phyloP scores from a whole-genome alignment of 2,329 filamentous ascomycete species.

The Elsinoe arachidis region DNA sequence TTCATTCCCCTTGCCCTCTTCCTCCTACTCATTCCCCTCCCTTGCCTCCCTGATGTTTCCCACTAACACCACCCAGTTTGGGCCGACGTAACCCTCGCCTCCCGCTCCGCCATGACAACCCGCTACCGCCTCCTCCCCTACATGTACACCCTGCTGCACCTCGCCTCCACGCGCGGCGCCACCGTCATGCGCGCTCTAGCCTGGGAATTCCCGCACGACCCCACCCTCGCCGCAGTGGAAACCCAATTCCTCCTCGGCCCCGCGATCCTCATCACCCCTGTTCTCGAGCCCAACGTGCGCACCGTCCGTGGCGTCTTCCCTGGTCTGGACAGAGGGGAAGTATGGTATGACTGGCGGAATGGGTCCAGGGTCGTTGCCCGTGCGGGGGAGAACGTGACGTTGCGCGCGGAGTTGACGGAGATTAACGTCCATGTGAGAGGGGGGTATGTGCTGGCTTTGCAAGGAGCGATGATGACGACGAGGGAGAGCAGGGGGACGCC shows the following conservation, averaged over 20 bases:
- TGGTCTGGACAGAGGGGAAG: conserved; percentile 48
- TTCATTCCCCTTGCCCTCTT: not conserved
- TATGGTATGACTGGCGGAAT: conserved; percentile 79
- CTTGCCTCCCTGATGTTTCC: not conserved
- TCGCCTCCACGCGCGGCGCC: conserved; percentile 55
- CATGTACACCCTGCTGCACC: conserved; percentile 64
- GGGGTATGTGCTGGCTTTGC: conserved; percentile 57
- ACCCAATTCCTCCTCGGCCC: conserved; percentile 64
- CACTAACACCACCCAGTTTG: conserved; percentile 35
- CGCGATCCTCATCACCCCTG: conserved; percentile 58
- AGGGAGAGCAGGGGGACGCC: conserved; percentile 52
- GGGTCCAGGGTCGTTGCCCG: conserved; percentile 45
- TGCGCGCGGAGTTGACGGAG: conserved; percentile 54
- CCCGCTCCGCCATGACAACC: conserved; percentile 58
- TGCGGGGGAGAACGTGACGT: conserved; percentile 50
- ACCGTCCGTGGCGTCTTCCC: conserved; percentile 63
- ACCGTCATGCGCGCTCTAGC: conserved; percentile 65
- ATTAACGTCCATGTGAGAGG: conserved; percentile 66
- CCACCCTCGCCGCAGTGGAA: conserved; percentile 56
- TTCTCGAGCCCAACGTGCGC: conserved; percentile 53
- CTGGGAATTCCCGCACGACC: conserved; percentile 68
- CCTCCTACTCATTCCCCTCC: not conserved
- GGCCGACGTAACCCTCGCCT: conserved; percentile 55
- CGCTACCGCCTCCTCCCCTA: conserved; percentile 65
- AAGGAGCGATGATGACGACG: conserved; percentile 61